These are phyloP conservation scores for Cytospora leucostoma DNA, from an alignment of 2,329 filamentous ascomycete species.

Conservation along the genomic window DNA sequence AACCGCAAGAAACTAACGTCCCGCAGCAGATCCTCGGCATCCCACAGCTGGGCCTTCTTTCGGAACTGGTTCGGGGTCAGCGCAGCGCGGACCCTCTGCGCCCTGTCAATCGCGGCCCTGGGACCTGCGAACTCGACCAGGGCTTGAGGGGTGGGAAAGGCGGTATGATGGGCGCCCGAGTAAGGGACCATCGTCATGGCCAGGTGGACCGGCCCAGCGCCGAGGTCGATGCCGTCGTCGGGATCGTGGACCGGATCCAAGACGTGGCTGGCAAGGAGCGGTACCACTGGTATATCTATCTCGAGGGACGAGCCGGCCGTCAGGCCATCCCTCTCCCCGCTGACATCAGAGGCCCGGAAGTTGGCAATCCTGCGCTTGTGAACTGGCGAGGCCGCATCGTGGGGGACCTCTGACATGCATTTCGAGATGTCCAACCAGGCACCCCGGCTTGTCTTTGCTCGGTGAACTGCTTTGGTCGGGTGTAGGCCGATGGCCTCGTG, in stretches of 20 bases:
- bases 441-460: slow-evolving; percentile 15
- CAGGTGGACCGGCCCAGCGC: slow-evolving; percentile 1
- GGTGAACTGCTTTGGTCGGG: slow-evolving; percentile 6
- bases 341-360: not conserved
- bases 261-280: slow-evolving; percentile 4
- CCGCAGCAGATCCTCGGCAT: slow-evolving; percentile 11
- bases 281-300: not conserved
- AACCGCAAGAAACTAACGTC: slow-evolving; percentile 46
- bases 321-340: slow-evolving; percentile 6
- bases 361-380: slow-evolving; percentile 4
- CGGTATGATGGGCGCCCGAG: slow-evolving; percentile 14
- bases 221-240: not conserved
- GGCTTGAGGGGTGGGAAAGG: not conserved
- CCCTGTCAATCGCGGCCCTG: not conserved
- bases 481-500: slow-evolving; percentile 20
- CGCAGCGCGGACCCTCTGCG: slow-evolving; percentile 7
- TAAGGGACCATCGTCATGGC: slow-evolving; percentile 22
- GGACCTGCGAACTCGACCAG: slow-evolving; percentile 7
- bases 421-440: slow-evolving; percentile 23
- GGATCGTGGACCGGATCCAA: not conserved
- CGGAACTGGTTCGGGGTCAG: slow-evolving; percentile 13
- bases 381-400: slow-evolving; percentile 19
- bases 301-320: not conserved
- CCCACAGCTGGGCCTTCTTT: slow-evolving; percentile 6
- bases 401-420: slow-evolving; percentile 16